A percentile compares a stretch with the other conserved stretches of the same genome.
phyloP scores from a whole-genome alignment of 345 rosid species.

The Syzygium aqueum region DNA sequence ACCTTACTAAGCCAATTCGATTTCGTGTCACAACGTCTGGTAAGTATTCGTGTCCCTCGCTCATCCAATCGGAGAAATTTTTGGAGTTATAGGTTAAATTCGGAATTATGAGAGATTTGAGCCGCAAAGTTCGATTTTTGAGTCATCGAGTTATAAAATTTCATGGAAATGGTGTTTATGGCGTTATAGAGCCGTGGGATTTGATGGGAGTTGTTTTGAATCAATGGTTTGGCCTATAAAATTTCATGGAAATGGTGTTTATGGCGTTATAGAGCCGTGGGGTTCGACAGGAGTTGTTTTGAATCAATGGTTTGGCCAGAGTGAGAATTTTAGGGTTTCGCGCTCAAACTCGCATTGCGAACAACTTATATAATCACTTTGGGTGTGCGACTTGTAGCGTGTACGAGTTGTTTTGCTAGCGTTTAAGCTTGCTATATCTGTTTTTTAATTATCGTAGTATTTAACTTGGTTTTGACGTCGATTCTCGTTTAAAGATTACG shows the following conservation, averaged over 20 bases:
- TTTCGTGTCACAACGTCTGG: fast-evolving
- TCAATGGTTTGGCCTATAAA: background rate
- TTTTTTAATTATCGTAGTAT: too few species aligned
- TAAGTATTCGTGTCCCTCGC: background rate
- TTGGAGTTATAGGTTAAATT: background rate
- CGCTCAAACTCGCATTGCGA: too few species aligned
- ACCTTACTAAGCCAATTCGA: too few species aligned
- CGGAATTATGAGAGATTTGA: too few species aligned
- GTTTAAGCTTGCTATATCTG: too few species aligned
- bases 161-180: background rate
- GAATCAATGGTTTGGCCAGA: background rate
- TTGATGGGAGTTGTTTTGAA: background rate
- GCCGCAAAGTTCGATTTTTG: background rate
- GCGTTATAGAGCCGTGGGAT: background rate
- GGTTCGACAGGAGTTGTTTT: background rate
- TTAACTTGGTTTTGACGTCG: too few species aligned
- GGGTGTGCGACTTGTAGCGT: too few species aligned
- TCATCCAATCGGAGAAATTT: background rate
- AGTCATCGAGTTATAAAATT: background rate
- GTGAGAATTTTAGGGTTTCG: background rate
- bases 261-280: background rate
- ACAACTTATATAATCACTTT: too few species aligned
- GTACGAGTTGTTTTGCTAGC: too few species aligned
- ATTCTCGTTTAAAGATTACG: too few species aligned
- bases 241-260: too few species aligned